Conservation (phyloP, 1,139 yeast genomes). For the Hanseniaspora sp. region DNA sequence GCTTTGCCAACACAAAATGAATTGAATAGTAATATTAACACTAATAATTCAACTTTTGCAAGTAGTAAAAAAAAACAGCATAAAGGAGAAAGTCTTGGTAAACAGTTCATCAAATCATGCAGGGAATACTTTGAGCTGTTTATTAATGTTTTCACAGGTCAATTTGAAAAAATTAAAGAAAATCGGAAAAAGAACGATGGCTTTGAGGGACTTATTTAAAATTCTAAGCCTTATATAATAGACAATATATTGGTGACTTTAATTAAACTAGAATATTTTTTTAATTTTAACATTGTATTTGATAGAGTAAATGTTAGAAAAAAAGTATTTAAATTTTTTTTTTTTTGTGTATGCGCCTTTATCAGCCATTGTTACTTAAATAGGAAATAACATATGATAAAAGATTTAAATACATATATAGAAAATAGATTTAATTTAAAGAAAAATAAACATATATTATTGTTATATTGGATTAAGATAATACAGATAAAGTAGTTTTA, state of each 20-base stretch:
- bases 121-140: conserved; percentile 15
- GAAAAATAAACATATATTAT: too few relatives aligned
- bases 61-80: not conserved
- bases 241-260: not conserved
- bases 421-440: too few relatives aligned
- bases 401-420: too few relatives aligned
- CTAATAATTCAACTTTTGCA: not conserved
- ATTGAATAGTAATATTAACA: not conserved
- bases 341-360: too few relatives aligned
- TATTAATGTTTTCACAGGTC: conserved; percentile 2
- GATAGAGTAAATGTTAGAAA: too few relatives aligned
- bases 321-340: too few relatives aligned
- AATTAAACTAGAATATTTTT: not conserved
- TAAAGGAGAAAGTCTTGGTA: conserved; percentile 12
- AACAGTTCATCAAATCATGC: conserved; percentile 3
- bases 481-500: too few relatives aligned
- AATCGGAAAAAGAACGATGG: conserved; percentile 1
- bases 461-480: too few relatives aligned
- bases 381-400: too few relatives aligned
- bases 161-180: conserved; percentile 1
- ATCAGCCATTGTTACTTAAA: too few relatives aligned
- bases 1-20: conserved; percentile 50
- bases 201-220: conserved; percentile 2
- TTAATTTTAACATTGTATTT: not conserved
- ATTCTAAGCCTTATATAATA: not conserved